Evolutionary conservation across 2,329 filamentous ascomycete genomes (phyloP), one percentile per base, ranked within the genome.

Genomic region (Pseudonectria foliicola): DNA sequence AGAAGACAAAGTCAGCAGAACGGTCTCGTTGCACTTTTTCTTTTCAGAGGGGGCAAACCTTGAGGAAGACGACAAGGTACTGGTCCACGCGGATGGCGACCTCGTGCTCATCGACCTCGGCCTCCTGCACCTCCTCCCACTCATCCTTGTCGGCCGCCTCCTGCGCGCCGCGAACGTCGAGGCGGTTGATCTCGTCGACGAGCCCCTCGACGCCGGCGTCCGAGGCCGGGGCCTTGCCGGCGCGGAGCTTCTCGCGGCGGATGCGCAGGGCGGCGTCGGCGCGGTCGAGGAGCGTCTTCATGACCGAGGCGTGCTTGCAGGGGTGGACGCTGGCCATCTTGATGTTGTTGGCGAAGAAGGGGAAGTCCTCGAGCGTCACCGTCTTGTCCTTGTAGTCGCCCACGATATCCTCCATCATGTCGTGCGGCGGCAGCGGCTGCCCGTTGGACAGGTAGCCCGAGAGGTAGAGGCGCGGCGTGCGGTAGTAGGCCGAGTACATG

Each of bases 341-440:
- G 57, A 95, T 79, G 50, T 80, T 82, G 55, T 85, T 82, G 46
- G 86, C 84, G 59, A 93, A 92, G 68, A 94, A 95, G 30, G 87
- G 88, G 57, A 98, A 98, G 62, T 95, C 88, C 59, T 98, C 92
- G 39, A 96, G 79, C 2, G 92, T 98, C 41, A 98, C 92, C 0
- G 92, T 98, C 71, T 98, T 98, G 68, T 95, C 88, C 59, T 93
- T 93, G 70, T 95, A 95, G 67, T 95, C 88, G 43, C 89, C 88
- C 25, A 94, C 85, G 38, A 95, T 94, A 59, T 95, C 88, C 61
- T 95, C 86, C 85, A 95, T 93, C 88, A 95, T 95, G 34, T 82
- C 71, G 33, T 83, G 75, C 3, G 88, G 88, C 4, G 83, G 77
- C 0, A 94, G 80, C 2, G 89, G 88, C 46, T 88, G 83, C 18